A percentile compares a stretch with the other conserved stretches of the same genome.
Evolutionary conservation across 208 protist genomes (phyloP).

Genomic region (Leptomonas pyrrhocoris): DNA sequence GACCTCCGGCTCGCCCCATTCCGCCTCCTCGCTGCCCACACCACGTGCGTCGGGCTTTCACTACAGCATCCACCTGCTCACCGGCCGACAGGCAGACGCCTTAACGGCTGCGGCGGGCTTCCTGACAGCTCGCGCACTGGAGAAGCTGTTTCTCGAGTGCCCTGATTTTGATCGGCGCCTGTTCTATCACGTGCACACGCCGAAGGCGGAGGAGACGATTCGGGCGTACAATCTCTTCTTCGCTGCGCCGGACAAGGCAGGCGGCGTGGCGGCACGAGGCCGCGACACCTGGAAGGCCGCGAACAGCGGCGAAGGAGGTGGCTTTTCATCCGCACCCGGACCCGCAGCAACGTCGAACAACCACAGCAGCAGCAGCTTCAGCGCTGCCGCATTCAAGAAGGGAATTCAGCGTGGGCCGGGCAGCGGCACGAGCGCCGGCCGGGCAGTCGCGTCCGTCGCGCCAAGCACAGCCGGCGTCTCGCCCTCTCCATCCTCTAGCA

Average conservation of each 20-base stretch:
- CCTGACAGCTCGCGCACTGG: constrained; percentile 21
- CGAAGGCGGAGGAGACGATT: constrained; percentile 12
- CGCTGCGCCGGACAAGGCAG: background rate
- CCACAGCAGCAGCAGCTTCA: background rate
- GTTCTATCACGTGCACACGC: constrained; percentile 45
- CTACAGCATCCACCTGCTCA: constrained; percentile 78
- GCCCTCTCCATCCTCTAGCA: constrained; percentile 2
- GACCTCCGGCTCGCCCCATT: constrained; percentile 11
- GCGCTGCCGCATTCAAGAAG: background rate
- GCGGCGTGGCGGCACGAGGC: background rate
- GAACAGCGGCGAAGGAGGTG: background rate
- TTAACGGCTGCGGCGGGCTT: constrained; percentile 48
- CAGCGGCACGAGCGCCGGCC: background rate
- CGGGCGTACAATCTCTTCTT: constrained; percentile 15
- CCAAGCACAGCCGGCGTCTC: constrained; percentile 9
- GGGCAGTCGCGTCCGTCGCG: background rate
- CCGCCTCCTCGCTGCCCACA: constrained; percentile 17
- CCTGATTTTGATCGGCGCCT: constrained; percentile 47
- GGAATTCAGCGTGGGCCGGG: constrained; percentile 11
- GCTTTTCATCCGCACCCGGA: background rate
- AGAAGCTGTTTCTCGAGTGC: constrained; percentile 36
- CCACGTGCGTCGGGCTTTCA: constrained; percentile 34
- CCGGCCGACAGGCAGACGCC: constrained; percentile 55
- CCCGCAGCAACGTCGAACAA: background rate
- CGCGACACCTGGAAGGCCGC: constrained; percentile 1